Evolutionary conservation across 192 early-diverging fungal species (phyloP).

Genomic region (Coemansia sp.): DNA sequence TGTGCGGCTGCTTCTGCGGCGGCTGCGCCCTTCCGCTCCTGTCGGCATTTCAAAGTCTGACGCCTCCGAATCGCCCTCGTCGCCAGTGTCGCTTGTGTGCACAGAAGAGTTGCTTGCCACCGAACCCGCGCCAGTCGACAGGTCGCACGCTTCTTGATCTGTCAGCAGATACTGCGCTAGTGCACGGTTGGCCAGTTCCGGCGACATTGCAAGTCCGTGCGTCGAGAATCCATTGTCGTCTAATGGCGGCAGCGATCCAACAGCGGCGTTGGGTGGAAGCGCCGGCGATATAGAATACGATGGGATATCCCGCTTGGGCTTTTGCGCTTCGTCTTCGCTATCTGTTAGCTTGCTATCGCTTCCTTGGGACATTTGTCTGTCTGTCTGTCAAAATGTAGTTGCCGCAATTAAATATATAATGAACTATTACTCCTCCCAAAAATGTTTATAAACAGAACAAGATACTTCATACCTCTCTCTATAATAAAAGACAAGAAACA

Average conservation of each 20-base stretch:
- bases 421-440: background rate
- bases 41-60: background rate
- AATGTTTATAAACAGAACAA: too few species aligned
- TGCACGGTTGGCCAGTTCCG: slow-evolving; percentile 26
- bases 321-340: background rate
- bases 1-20: too few species aligned
- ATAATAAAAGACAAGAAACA: background rate
- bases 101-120: slow-evolving; percentile 4
- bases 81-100: slow-evolving; percentile 14
- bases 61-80: slow-evolving; percentile 10
- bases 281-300: background rate
- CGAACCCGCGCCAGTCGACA: slow-evolving; percentile 1
- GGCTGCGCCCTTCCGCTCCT: background rate
- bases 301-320: background rate
- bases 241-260: background rate
- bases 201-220: slow-evolving; percentile 5
- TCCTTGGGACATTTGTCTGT: background rate
- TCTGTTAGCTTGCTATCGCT: background rate
- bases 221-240: background rate
- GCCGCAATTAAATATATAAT: background rate
- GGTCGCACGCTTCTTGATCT: slow-evolving; percentile 25
- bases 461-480: too few species aligned
- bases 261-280: slow-evolving; percentile 1
- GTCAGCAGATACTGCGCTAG: slow-evolving; percentile 32
- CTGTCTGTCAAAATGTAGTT: background rate